Conservation (phyloP, 331 rosid species). For the Malus hybrid region DNA sequence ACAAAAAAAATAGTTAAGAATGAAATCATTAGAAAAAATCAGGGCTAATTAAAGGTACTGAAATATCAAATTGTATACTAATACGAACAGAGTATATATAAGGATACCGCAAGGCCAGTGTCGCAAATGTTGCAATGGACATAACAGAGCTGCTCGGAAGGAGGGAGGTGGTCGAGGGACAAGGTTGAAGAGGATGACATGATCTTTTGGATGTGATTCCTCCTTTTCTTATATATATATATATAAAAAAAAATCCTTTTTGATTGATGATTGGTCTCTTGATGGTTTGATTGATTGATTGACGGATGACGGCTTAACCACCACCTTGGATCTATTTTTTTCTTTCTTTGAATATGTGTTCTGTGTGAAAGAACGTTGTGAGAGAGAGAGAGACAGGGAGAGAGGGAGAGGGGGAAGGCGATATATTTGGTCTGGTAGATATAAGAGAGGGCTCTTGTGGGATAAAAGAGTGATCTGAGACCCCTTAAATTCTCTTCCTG, state of each 20-base stretch:
- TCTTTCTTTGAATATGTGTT: constrained; percentile 45
- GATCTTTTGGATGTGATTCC: constrained; percentile 26
- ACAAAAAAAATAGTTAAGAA: no score
- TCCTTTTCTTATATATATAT: constrained; percentile 13
- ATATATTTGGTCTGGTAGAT: constrained; percentile 38
- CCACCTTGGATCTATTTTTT: constrained; percentile 90
- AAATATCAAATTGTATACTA: not conserved
- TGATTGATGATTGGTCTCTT: constrained; percentile 32
- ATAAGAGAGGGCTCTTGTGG: constrained; percentile 13
- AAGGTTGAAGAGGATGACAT: constrained; percentile 56
- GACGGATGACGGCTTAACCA: constrained; percentile 91
- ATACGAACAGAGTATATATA: not conserved
- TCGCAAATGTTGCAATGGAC: constrained; percentile 94
- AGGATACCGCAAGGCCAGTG: constrained; percentile 80
- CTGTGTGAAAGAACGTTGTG: constrained; percentile 51
- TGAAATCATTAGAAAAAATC: not conserved
- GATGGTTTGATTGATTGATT: constrained; percentile 52
- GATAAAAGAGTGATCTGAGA: not conserved
- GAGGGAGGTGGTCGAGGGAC: constrained; percentile 79
- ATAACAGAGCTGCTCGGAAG: constrained; percentile 95
- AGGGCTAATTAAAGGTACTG: no score
- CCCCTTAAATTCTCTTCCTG: constrained; percentile 6
- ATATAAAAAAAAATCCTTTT: not conserved
- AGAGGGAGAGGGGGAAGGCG: not conserved
- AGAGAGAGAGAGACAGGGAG: not conserved